Base-by-base conservation (phyloP, 768 basidiomycete genomes). In the Naganishia vishniacii region DNA sequence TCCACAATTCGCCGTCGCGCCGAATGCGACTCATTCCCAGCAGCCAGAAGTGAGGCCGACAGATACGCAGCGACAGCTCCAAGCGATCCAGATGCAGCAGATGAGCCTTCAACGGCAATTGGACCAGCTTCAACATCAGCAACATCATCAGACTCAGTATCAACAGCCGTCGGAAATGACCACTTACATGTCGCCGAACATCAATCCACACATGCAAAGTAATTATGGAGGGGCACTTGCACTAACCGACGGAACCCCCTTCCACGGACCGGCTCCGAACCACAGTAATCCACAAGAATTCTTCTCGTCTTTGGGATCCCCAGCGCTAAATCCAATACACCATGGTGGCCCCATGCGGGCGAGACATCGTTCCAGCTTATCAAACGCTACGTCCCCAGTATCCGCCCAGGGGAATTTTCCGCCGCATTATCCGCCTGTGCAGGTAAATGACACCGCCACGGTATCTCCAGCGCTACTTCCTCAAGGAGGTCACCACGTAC, bases 101-200 rank as follows among this genome's bases (percentile, higher is more conserved):
- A 15, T 62, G 51, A 37, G 40, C 23, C 31, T 67, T 0, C 65
- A 67, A 34, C 61, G 61, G 6, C 65, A 67, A 49, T 48, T 67
- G 26, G 65, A 67, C 34, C 34, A 58, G 29, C 51, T 67, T 2
- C 65, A 67, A 18, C 51, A 53, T 4, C 48, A 48, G 20, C 62
- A 62, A 18, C 61, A 63, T 15, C 48, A 63, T 18, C 34, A 62
- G 18, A 61, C 67, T 16, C 72, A 73, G 44, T 71, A 73, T 41
- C 73, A 74, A 51, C 69, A 71, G 62, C 73, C 73, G 56, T 65
- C 73, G 4, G 65, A 64, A 4, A 70, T 71, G 31, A 72, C 72
- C 44, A 53, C 66, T 29, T 65, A 72, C 40, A 48, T 68, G 11
- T 82, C 86, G 0, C 85, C 85, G 12, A 84, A 86, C 79, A 79